Conservation (phyloP, 2,329 filamentous ascomycete species). For the Arthroderma sp. region DNA sequence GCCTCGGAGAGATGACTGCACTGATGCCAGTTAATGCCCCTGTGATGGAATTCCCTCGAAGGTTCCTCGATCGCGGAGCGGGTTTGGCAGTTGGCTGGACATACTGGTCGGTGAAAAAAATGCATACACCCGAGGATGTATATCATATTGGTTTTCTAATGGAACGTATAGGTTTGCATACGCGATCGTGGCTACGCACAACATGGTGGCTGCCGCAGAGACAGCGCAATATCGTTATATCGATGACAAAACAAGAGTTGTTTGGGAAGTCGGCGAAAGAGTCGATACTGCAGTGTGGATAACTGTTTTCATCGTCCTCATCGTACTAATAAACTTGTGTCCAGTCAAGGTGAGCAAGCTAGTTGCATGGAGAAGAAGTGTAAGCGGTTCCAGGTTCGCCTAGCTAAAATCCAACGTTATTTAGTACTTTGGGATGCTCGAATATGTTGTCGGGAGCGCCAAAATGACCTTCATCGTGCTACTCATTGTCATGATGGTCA, state of each 20-base stretch:
- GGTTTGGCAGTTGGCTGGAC: constrained; percentile 39
- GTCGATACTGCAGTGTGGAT: constrained; percentile 31
- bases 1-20: constrained; percentile 36
- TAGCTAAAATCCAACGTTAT: neutral
- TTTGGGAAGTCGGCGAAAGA: constrained; percentile 19
- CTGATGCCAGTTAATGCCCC: constrained; percentile 34
- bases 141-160: constrained; percentile 22
- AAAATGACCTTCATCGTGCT: constrained; percentile 31
- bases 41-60: constrained; percentile 29
- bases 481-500: constrained; percentile 34
- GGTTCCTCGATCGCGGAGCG: constrained; percentile 33
- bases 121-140: neutral
- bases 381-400: neutral
- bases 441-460: constrained; percentile 25
- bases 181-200: constrained; percentile 23
- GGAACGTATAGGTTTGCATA: constrained; percentile 22
- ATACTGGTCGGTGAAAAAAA: constrained; percentile 24
- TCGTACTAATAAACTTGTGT: constrained; percentile 26
- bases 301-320: constrained; percentile 23
- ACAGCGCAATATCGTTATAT: constrained; percentile 32
- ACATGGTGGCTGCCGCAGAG: constrained; percentile 30
- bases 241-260: constrained; percentile 20
- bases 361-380: neutral
- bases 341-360: constrained; percentile 20
- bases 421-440: constrained; percentile 28